Conservation (phyloP, 2,329 filamentous ascomycete species). For the Aspergillus nomiae region DNA sequence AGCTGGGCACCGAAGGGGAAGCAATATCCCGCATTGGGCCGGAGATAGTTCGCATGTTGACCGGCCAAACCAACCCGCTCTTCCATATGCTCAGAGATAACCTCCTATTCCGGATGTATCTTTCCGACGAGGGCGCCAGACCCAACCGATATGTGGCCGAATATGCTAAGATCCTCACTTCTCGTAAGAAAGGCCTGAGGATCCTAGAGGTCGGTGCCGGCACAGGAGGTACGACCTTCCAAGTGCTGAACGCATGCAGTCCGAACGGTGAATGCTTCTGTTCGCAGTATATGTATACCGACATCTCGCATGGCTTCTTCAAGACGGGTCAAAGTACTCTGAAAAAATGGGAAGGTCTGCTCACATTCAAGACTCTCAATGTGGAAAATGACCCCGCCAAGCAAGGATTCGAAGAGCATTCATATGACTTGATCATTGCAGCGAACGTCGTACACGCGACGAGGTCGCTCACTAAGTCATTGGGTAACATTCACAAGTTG, state of each 20-base stretch:
- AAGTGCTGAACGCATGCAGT: conserved; percentile 5
- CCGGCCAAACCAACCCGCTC: conserved; percentile 3
- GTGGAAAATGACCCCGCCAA: conserved; percentile 23
- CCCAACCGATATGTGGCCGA: conserved; percentile 5
- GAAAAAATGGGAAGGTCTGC: conserved; percentile 8
- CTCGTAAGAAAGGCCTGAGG: conserved; percentile 3
- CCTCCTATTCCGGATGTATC: conserved; percentile 4
- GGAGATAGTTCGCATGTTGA: conserved; percentile 3
- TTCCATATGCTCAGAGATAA: conserved; percentile 2
- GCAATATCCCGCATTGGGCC: conserved; percentile 1
- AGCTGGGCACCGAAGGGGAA: conserved; percentile 3
- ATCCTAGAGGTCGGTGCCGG: conserved; percentile 25
- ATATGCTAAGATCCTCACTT: conserved; percentile 2
- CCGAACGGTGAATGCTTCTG: conserved; percentile 5
- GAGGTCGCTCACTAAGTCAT: conserved; percentile 16
- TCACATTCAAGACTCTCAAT: conserved; percentile 29
- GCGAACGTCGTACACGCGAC: conserved; percentile 14
- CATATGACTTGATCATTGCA: conserved; percentile 31
- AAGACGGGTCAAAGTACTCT: conserved; percentile 20
- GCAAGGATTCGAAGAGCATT: conserved; percentile 28
- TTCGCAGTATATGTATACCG: conserved; percentile 23
- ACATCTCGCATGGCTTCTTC: conserved; percentile 28
- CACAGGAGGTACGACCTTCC: conserved; percentile 17
- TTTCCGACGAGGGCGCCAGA: conserved; percentile 2
- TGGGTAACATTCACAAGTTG: conserved; percentile 22